Conservation (phyloP, 495 filamentous ascomycete species). For the Chaetomidium leptoderma region DNA sequence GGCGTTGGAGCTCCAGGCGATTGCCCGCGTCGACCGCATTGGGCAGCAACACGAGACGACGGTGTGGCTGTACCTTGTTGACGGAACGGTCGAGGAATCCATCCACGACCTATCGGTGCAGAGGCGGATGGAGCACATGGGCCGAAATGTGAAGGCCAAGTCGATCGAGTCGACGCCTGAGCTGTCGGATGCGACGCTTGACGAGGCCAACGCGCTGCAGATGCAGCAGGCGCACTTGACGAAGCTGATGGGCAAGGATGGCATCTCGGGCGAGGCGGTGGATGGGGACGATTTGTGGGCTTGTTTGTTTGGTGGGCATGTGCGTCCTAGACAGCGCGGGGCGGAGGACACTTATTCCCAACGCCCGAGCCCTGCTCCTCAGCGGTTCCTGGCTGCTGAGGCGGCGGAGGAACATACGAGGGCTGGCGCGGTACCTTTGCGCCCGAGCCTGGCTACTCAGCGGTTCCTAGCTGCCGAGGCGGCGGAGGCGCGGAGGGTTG, state of each 20-base stretch:
- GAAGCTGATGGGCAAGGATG: constrained; percentile 63
- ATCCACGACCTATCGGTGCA: constrained; percentile 82
- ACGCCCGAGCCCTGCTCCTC: constrained; percentile 16
- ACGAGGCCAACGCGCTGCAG: constrained; percentile 78
- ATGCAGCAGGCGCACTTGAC: constrained; percentile 63
- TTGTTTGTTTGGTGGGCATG: constrained; percentile 75
- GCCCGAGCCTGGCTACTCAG: constrained; percentile 17
- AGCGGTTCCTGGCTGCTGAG: constrained; percentile 31
- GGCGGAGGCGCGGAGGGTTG: background rate
- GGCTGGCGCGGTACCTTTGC: no score
- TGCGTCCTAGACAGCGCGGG: constrained; percentile 28
- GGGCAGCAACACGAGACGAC: constrained; percentile 83
- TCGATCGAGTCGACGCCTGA: constrained; percentile 32
- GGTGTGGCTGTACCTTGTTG: constrained; percentile 90
- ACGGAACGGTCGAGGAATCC: constrained; percentile 81
- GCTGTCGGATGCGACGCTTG: constrained; percentile 56
- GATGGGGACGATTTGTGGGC: constrained; percentile 78
- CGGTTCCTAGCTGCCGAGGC: constrained; percentile 19
- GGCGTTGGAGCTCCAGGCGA: constrained; percentile 88
- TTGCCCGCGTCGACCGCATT: constrained; percentile 90
- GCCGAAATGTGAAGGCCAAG: constrained; percentile 33
- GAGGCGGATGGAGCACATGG: constrained; percentile 72
- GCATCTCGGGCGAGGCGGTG: constrained; percentile 75
- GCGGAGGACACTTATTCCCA: no score
- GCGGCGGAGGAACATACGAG: constrained; percentile 25